Percentiles rank a stretch among this genome's conserved stretches.
These are phyloP conservation scores for Linum tenue DNA, from an alignment of 345 rosid species.

Conservation along the genomic window DNA sequence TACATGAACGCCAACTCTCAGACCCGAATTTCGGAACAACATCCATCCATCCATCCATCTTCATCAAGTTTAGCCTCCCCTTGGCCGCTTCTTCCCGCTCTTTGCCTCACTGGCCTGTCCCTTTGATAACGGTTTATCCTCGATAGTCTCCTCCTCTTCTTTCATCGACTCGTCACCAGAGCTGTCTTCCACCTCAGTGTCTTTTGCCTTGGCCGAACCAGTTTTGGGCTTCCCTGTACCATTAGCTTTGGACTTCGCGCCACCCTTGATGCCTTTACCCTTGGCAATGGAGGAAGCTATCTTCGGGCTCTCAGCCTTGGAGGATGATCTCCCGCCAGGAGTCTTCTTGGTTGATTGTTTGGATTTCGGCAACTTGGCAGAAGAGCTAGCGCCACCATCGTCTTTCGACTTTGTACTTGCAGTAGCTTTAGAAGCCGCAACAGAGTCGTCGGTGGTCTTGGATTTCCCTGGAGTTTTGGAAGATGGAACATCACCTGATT, in stretches of 20 bases:
- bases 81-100: conserved; percentile 54
- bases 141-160: conserved; percentile 31
- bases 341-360: conserved; percentile 25
- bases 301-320: conserved; percentile 39
- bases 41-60: no score
- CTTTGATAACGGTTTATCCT: conserved; percentile 37
- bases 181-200: conserved; percentile 34
- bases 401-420: conserved; percentile 22
- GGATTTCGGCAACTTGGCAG: conserved; percentile 16
- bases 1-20: no score
- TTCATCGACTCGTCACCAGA: conserved; percentile 35
- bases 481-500: conserved; percentile 25
- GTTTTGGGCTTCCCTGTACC: conserved; percentile 41
- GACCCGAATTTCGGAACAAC: no score
- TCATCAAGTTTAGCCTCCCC: conserved; percentile 25
- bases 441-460: conserved; percentile 23
- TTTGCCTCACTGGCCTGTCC: conserved; percentile 39
- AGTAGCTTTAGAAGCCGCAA: conserved; percentile 20
- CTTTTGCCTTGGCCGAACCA: conserved; percentile 41
- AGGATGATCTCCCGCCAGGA: conserved; percentile 19
- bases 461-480: conserved; percentile 32
- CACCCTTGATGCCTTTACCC: conserved; percentile 32
- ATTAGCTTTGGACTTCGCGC: conserved; percentile 32
- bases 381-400: conserved; percentile 7
- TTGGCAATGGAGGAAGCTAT: conserved; percentile 19